Evolutionary conservation across 2,329 filamentous ascomycete genomes (phyloP), one percentile per base, ranked within the genome.

Genomic region (Sphaerulina populicola): DNA sequence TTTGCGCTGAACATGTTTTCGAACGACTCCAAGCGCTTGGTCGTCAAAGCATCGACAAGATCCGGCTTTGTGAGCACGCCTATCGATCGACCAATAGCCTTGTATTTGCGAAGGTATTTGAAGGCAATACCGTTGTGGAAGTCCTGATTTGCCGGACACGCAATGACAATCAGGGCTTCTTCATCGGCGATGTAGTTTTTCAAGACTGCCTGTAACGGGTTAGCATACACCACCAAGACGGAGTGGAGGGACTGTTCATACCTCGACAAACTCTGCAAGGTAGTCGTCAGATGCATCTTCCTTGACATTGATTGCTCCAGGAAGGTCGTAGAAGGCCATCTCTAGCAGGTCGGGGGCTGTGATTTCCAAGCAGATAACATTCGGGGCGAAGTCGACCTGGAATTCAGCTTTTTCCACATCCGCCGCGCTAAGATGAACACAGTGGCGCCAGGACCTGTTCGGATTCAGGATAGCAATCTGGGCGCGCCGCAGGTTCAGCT

Each of bases 1-100:
- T 78, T 64, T 0, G 81, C 80, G 0, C 73, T 71, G 4, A 94
- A 73, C 14, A 67, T 57, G 1, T 41, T 36, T 6, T 57, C 15
- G 18, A 63, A 45, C 15, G 35, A 46, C 1, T 11, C 3, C 3
- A 53, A 37, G 1, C 50, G 53, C 0, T 79, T 71, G 0, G 69
- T 27, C 70, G 1, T 0, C 68, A 40, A 70, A 1, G 23, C 23
- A 7, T 75, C 72, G 0, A 89, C 69, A 0, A 85, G 76, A 55
- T 95, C 90, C 0, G 89, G 88, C 62, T 94, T 95, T 0, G 89
- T 95, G 12, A 95, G 74, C 0, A 94, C 85, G 0, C 71, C 67
- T 11, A 74, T 64, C 27, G 66, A 70, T 1, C 73, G 67, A 6
- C 38, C 75, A 66, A 29, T 79, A 69, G 57, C 72, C 1, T 62